Percentiles rank a stretch among this genome's conserved stretches.
Conservation (phyloP, 495 filamentous ascomycete species). For the Neurospora pannonica region DNA sequence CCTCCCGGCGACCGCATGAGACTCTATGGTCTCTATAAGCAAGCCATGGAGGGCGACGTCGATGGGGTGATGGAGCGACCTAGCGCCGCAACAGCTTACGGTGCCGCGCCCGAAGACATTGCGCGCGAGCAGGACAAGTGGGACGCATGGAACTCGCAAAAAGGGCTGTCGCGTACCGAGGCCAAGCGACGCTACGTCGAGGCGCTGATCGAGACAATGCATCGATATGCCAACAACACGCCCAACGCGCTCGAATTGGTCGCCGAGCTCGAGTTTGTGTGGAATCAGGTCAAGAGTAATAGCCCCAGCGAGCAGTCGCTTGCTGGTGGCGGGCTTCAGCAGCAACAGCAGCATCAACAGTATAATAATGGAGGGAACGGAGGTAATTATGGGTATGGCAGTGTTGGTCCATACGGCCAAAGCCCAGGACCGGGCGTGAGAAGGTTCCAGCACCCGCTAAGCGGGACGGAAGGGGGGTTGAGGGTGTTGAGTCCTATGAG, state of each 20-base stretch:
- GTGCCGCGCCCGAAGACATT: conserved; percentile 28
- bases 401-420: background rate
- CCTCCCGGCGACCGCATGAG: conserved; percentile 75
- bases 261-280: conserved; percentile 93
- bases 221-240: conserved; percentile 75
- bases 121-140: conserved; percentile 53
- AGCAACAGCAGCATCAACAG: background rate
- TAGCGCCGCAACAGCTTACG: conserved; percentile 23
- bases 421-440: conserved; percentile 19
- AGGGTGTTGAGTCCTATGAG: conserved; percentile 72
- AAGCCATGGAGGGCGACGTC: conserved; percentile 97
- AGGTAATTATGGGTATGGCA: conserved; percentile 2
- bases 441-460: conserved; percentile 34
- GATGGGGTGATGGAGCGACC: conserved; percentile 86
- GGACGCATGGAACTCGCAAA: conserved; percentile 90
- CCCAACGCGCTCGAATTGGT: conserved; percentile 81
- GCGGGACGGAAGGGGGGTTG: conserved; percentile 46
- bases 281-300: conserved; percentile 93
- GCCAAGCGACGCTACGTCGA: conserved; percentile 91
- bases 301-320: conserved; percentile 45
- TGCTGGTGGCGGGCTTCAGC: background rate
- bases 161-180: conserved; percentile 72
- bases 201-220: conserved; percentile 92
- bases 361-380: conserved; percentile 4
- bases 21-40: conserved; percentile 97